A percentile compares a stretch with the other conserved stretches of the same genome.
Evolutionary conservation across 1,284 basidiomycete species (phyloP).

Genomic region (Microbotryomycetes sp.): DNA sequence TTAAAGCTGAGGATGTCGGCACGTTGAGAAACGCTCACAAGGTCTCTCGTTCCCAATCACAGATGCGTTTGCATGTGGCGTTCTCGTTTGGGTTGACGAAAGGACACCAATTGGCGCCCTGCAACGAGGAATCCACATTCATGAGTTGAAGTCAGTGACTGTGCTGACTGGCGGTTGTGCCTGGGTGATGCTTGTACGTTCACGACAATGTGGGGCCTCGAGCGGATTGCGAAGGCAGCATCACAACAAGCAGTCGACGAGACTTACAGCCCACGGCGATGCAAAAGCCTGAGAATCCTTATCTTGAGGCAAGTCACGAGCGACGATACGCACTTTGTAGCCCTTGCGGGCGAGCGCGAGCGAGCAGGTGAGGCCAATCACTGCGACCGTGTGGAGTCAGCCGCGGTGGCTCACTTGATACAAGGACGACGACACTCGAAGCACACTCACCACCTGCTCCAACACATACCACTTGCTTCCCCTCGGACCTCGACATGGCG

Average conservation of each 20-base stretch:
- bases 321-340: slow-evolving; percentile 55
- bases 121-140: no score
- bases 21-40: slow-evolving; percentile 11
- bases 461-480: neutral
- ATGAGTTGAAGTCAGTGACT: no score
- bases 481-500: neutral
- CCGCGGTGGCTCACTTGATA: neutral
- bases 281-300: slow-evolving; percentile 56
- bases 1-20: neutral
- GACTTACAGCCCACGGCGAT: slow-evolving; percentile 61
- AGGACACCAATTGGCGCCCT: slow-evolving; percentile 64
- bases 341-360: slow-evolving; percentile 44
- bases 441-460: neutral
- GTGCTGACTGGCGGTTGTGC: no score
- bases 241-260: no score
- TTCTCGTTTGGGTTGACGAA: slow-evolving; percentile 41
- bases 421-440: neutral
- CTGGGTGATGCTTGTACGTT: no score
- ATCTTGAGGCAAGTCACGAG: slow-evolving; percentile 61
- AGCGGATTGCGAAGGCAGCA: no score
- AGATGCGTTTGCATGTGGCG: slow-evolving; percentile 7
- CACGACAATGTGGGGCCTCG: no score
- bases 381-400: slow-evolving; percentile 32
- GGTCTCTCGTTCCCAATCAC: slow-evolving; percentile 20
- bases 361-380: slow-evolving; percentile 48